Percentiles rank a stretch among this genome's conserved stretches.
Conservation (phyloP, 768 basidiomycete species). For the Clavulina sp. region DNA sequence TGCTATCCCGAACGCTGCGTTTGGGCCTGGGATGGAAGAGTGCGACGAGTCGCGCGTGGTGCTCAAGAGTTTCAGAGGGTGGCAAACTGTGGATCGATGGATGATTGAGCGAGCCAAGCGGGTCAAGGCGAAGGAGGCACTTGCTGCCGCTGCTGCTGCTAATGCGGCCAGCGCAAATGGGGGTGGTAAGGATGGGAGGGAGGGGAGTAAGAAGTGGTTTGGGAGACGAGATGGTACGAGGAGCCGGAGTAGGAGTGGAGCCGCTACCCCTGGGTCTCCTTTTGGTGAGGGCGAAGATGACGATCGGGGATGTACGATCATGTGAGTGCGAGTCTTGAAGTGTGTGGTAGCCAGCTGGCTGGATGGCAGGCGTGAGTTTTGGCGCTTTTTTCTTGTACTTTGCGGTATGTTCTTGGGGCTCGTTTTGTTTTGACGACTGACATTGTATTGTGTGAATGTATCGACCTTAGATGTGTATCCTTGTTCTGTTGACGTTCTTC, state of each 20-base stretch:
- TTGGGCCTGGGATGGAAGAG: conserved; percentile 46
- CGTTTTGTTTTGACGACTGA: too few relatives aligned
- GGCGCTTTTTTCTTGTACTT: not conserved
- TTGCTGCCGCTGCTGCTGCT: conserved; percentile 24
- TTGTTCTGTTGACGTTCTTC: too few relatives aligned
- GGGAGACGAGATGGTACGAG: conserved; percentile 17
- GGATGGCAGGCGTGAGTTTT: not conserved
- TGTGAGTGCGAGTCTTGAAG: conserved; percentile 29
- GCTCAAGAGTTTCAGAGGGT: conserved; percentile 70
- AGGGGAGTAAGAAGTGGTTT: conserved; percentile 30
- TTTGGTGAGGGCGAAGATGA: conserved; percentile 17
- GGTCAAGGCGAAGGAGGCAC: conserved; percentile 32
- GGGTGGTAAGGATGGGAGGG: conserved; percentile 13
- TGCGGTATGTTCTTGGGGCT: too few relatives aligned
- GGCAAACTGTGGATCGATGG: conserved; percentile 74
- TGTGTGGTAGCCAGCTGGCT: too few relatives aligned
- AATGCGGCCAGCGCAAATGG: conserved; percentile 18
- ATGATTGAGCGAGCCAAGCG: conserved; percentile 42
- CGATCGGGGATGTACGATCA: conserved; percentile 47
- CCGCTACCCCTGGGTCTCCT: conserved; percentile 32
- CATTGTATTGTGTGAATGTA: too few relatives aligned
- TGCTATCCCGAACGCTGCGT: conserved; percentile 27
- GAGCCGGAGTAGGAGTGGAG: conserved; percentile 31
- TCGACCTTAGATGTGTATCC: too few relatives aligned
- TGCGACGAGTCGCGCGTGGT: conserved; percentile 57